phyloP scores from a whole-genome alignment of 345 rosid genomes.

The Citrus sp. region DNA sequence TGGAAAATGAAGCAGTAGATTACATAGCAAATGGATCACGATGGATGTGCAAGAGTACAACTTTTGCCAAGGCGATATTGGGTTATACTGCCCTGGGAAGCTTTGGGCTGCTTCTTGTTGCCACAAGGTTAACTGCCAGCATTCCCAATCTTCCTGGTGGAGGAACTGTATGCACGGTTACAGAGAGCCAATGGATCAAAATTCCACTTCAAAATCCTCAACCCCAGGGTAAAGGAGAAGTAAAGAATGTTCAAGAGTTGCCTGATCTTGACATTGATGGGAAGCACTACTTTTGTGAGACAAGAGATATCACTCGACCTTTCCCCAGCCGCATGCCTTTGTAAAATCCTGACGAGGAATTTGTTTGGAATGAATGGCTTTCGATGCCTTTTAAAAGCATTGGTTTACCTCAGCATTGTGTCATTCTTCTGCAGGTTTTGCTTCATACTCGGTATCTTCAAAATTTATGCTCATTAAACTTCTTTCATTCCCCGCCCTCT shows the following conservation, averaged over 20 bases:
- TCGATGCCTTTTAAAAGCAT: constrained; percentile 66
- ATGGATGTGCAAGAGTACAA: constrained; percentile 44
- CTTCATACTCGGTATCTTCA: constrained; percentile 28
- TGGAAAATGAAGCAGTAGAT: constrained; percentile 80
- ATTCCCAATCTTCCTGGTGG: constrained; percentile 89
- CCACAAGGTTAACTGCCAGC: constrained; percentile 67
- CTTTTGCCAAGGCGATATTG: constrained; percentile 63
- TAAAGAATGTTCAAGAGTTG: constrained; percentile 80
- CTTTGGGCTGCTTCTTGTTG: constrained; percentile 76
- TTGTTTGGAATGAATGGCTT: constrained; percentile 94
- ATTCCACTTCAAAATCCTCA: constrained; percentile 73
- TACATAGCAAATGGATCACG: constrained; percentile 64
- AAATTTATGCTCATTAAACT: constrained; percentile 20
- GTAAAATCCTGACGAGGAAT: constrained; percentile 78
- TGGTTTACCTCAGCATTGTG: constrained; percentile 67
- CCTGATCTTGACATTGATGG: constrained; percentile 92
- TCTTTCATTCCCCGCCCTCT: constrained; percentile 1
- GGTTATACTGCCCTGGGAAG: constrained; percentile 91
- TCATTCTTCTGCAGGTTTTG: constrained; percentile 89
- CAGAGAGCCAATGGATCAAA: constrained; percentile 90
- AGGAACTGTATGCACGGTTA: constrained; percentile 77
- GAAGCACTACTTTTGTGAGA: constrained; percentile 91
- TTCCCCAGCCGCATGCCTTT: constrained; percentile 81
- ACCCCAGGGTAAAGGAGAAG: constrained; percentile 84
- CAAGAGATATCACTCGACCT: constrained; percentile 81